A percentile compares a stretch with the other conserved stretches of the same genome.
Evolutionary conservation across 2,329 filamentous ascomycete genomes (phyloP).

Genomic region (Claviceps sp.): DNA sequence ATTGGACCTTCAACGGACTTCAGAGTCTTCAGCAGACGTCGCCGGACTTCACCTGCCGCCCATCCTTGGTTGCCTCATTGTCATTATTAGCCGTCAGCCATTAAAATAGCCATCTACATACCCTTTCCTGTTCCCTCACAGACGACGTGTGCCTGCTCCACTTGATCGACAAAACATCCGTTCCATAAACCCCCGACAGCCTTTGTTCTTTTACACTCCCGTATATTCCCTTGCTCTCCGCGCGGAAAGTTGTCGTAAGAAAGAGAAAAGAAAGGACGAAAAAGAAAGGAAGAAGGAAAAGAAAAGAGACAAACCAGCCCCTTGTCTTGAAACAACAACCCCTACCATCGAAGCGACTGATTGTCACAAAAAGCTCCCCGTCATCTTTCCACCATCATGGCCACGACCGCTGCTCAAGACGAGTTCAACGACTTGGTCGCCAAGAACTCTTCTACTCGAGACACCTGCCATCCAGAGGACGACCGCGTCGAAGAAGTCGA

Average conservation of each 20-base stretch:
- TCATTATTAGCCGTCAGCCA: not conserved
- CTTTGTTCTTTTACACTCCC: too few relatives aligned
- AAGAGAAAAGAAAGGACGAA: not conserved
- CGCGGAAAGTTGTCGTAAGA: not conserved
- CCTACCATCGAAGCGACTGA: not conserved
- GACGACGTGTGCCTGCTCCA: slow-evolving; percentile 9
- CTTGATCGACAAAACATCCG: slow-evolving; percentile 19
- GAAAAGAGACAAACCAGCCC: not conserved
- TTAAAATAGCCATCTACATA: not conserved
- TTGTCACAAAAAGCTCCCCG: slow-evolving; percentile 1
- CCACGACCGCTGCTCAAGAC: slow-evolving; percentile 50
- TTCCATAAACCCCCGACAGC: slow-evolving; percentile 11
- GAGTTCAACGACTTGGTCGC: slow-evolving; percentile 52
- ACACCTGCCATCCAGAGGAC: slow-evolving; percentile 28
- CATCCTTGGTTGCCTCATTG: not conserved
- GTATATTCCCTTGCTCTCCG: slow-evolving; percentile 2
- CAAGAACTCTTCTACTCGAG: slow-evolving; percentile 33
- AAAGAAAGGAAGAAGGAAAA: not conserved
- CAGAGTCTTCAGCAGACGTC: too few relatives aligned
- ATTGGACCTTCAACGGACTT: not conserved
- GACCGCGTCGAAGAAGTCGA: slow-evolving; percentile 20
- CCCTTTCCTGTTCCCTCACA: not conserved
- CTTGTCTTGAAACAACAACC: not conserved
- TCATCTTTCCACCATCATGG: slow-evolving; percentile 28
- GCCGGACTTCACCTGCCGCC: not conserved